A percentile compares a stretch with the other conserved stretches of the same genome.
Evolutionary conservation across 1,139 yeast species (phyloP).

Genomic region (Zygosaccharomyces sapae): DNA sequence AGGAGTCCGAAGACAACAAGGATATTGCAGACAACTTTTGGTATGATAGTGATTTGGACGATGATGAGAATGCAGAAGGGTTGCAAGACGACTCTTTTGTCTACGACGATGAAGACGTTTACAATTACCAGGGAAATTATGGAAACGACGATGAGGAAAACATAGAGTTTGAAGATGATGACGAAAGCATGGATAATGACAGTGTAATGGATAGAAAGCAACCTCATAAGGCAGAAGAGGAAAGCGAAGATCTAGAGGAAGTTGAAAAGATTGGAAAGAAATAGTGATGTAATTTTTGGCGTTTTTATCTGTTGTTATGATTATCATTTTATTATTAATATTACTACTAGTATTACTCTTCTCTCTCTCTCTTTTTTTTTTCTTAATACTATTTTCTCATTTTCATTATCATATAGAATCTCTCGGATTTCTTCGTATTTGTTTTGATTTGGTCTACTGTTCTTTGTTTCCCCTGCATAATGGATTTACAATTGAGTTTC

Average conservation of each 20-base stretch:
- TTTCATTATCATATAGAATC: background rate
- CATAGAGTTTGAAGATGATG: constrained; percentile 37
- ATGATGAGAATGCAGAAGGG: constrained; percentile 27
- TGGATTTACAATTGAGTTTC: background rate
- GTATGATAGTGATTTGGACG: constrained; percentile 60
- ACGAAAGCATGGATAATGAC: constrained; percentile 35
- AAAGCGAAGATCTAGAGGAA: constrained; percentile 46
- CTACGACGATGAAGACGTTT: constrained; percentile 32
- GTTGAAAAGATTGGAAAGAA: constrained; percentile 45
- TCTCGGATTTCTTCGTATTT: constrained; percentile 5
- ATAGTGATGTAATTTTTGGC: constrained; percentile 7
- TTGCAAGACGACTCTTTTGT: constrained; percentile 30
- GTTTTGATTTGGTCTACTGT: constrained; percentile 4
- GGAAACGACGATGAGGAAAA: constrained; percentile 28
- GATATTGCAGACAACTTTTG: constrained; percentile 82
- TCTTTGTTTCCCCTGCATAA: constrained; percentile 1
- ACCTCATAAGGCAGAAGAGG: constrained; percentile 43
- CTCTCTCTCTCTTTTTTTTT: background rate
- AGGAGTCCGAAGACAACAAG: constrained; percentile 47
- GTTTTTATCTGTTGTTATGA: constrained; percentile 3
- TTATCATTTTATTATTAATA: background rate
- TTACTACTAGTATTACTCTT: background rate
- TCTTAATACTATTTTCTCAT: background rate
- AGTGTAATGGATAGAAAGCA: constrained; percentile 37
- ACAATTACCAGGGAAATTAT: constrained; percentile 36